Percentiles rank a stretch among this genome's conserved stretches.
These are phyloP conservation scores for Phytophthora tubulina DNA, from an alignment of 352 stramenopile species.

Conservation along the genomic window DNA sequence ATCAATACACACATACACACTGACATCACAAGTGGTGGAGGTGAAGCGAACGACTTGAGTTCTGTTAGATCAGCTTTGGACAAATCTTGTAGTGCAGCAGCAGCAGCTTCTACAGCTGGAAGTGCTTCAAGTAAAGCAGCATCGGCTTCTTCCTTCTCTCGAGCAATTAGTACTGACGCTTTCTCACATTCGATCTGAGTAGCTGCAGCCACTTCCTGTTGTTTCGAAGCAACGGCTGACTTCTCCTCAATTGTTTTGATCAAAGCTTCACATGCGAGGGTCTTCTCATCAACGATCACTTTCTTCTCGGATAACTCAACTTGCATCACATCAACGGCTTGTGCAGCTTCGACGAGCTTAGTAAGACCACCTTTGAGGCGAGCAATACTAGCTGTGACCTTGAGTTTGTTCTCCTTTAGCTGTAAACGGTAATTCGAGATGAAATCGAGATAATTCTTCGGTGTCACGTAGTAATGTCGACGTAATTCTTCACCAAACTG, in stretches of 20 bases:
- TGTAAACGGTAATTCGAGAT: constrained; percentile 94
- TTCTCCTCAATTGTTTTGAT: constrained; percentile 97
- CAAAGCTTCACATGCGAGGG: constrained; percentile 91
- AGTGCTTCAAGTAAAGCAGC: constrained; percentile 93
- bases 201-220: constrained; percentile 91
- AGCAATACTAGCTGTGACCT: constrained; percentile 91
- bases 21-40: constrained; percentile 93
- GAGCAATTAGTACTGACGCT: constrained; percentile 91
- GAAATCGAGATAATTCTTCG: constrained; percentile 97
- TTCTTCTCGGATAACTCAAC: constrained; percentile 95
- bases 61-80: constrained; percentile 96
- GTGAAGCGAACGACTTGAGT: constrained; percentile 96
- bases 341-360: constrained; percentile 95
- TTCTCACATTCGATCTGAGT: constrained; percentile 94
- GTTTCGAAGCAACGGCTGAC: constrained; percentile 91
- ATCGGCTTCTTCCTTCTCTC: constrained; percentile 95
- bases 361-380: constrained; percentile 92
- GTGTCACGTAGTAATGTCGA: constrained; percentile 97
- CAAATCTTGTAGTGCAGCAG: constrained; percentile 93
- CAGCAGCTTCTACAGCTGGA: constrained; percentile 94
- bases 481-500: constrained; percentile 93
- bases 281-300: constrained; percentile 96
- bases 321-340: constrained; percentile 95
- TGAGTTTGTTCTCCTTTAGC: constrained; percentile 91
- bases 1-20: constrained; percentile 94